Evolutionary conservation across 192 early-diverging fungal species (phyloP).

Genomic region (Pilobolus umbonatus): DNA sequence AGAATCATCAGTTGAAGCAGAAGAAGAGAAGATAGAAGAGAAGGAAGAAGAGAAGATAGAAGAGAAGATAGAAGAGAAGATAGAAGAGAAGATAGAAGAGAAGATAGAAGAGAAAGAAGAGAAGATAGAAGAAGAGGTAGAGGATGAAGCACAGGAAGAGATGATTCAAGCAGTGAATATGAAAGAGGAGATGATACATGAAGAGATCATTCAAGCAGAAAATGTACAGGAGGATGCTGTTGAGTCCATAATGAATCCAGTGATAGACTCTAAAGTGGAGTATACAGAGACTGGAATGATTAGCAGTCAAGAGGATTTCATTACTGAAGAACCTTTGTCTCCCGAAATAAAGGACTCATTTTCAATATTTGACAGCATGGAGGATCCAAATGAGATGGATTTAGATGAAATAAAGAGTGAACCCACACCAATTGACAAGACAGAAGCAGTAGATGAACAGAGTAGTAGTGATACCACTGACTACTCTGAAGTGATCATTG

Average conservation of each 20-base stretch:
- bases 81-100: slow-evolving; percentile 1
- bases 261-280: no score
- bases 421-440: not conserved
- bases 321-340: not conserved
- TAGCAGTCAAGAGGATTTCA: not conserved
- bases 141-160: no score
- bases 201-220: slow-evolving; percentile 1
- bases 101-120: slow-evolving; percentile 10
- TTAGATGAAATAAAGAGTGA: no score
- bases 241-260: no score
- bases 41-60: not conserved
- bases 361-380: no score
- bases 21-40: slow-evolving; percentile 1
- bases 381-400: no score
- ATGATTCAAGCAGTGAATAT: no score
- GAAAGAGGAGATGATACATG: no score
- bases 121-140: slow-evolving; percentile 3
- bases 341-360: slow-evolving; percentile 6
- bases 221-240: not conserved
- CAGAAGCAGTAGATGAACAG: not conserved
- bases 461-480: slow-evolving; percentile 11
- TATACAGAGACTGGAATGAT: no score
- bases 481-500: slow-evolving; percentile 49
- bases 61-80: slow-evolving; percentile 6
- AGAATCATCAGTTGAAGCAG: not conserved